A percentile compares a stretch with the other conserved stretches of the same genome.
phyloP scores from a whole-genome alignment of 1,139 yeast genomes.

The Hanseniaspora gamundiae region DNA sequence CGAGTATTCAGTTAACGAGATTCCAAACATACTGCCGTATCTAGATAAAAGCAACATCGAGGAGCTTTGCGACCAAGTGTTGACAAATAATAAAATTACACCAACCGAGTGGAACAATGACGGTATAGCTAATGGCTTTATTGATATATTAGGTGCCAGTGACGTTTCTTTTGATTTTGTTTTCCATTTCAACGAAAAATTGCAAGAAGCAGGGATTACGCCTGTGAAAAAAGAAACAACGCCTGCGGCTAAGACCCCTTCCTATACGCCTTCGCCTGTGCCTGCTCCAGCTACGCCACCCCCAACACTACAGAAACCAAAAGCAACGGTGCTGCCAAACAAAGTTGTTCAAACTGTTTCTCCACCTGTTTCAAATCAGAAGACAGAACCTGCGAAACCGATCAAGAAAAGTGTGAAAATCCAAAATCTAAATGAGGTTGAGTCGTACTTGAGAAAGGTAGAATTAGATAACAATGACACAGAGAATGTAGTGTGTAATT shows the following conservation, averaged over 20 bases:
- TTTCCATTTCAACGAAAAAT: constrained; percentile 17
- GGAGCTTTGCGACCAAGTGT: constrained; percentile 19
- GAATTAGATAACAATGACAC: constrained; percentile 26
- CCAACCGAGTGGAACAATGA: constrained; percentile 11
- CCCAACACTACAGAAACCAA: neutral
- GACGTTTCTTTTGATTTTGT: constrained; percentile 22
- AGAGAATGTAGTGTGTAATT: constrained; percentile 41
- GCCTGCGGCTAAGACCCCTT: neutral
- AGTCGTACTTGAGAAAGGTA: constrained; percentile 29
- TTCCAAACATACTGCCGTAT: constrained; percentile 23
- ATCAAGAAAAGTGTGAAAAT: constrained; percentile 4
- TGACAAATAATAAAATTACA: constrained; percentile 7
- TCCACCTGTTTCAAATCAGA: neutral
- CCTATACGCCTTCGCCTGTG: neutral
- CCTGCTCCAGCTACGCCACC: neutral
- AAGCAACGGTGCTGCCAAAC: neutral
- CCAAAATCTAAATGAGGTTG: constrained; percentile 43
- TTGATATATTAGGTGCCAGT: constrained; percentile 23
- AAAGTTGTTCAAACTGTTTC: neutral
- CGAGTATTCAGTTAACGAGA: constrained; percentile 15
- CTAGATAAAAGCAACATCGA: constrained; percentile 18
- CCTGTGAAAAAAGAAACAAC: neutral
- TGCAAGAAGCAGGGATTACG: constrained; percentile 6
- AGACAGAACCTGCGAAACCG: neutral
- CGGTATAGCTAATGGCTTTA: constrained; percentile 19